A percentile compares a stretch with the other conserved stretches of the same genome.
These are phyloP conservation scores for Wickerhamomyces alni DNA, from an alignment of 805 yeast species.

Conservation along the genomic window DNA sequence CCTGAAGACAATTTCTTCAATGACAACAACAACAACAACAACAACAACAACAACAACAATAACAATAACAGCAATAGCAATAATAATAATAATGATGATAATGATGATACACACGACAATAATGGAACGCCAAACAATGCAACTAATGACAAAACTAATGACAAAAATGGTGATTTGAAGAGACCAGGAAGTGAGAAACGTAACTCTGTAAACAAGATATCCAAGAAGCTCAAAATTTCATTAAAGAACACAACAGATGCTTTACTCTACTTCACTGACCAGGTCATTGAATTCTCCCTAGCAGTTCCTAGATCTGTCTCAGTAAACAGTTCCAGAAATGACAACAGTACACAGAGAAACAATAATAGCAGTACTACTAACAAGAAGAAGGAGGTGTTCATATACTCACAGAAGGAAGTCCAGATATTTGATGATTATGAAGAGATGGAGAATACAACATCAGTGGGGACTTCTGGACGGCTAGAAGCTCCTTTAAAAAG, in stretches of 20 bases:
- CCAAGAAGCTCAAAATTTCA: constrained; percentile 17
- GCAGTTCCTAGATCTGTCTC: constrained; percentile 48
- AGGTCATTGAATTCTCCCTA: constrained; percentile 50
- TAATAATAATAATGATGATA: neutral
- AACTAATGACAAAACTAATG: neutral
- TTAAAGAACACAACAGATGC: constrained; percentile 29
- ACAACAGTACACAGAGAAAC: constrained; percentile 7
- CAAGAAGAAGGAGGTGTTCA: constrained; percentile 32
- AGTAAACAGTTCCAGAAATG: constrained; percentile 19
- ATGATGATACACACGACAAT: constrained; percentile 1
- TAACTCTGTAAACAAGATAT: neutral
- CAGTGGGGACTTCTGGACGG: neutral
- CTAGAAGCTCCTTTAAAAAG: neutral
- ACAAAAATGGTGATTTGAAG: neutral
- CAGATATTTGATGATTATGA: constrained; percentile 30
- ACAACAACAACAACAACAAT: constrained; percentile 7
- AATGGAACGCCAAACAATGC: neutral
- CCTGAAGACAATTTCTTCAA: constrained; percentile 4
- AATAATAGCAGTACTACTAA: neutral
- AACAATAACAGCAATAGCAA: constrained; percentile 3
- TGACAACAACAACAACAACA: constrained; percentile 11
- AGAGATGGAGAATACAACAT: constrained; percentile 4
- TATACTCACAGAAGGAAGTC: constrained; percentile 37
- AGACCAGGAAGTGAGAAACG: neutral
- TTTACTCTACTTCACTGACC: constrained; percentile 43